Conservation (phyloP, 352 stramenopile genomes). For the Thalassiosira ordinaria region DNA sequence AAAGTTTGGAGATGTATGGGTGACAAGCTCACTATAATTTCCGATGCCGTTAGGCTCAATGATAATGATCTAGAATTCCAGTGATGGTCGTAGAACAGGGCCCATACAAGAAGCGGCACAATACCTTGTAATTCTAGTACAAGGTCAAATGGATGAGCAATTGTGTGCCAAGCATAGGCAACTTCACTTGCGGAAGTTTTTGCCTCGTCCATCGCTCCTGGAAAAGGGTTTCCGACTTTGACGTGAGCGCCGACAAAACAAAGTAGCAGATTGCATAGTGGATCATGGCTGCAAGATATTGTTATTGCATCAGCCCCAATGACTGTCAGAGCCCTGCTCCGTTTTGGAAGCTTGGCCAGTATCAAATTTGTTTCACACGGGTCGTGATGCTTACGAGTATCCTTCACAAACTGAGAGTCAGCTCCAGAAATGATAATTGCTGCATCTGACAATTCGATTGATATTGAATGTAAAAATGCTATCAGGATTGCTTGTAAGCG, state of each 20-base stretch:
- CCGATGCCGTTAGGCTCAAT: constrained; percentile 25
- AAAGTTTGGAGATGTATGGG: constrained; percentile 40
- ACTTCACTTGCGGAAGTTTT: constrained; percentile 2
- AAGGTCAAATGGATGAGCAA: constrained; percentile 37
- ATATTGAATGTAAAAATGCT: constrained; percentile 28
- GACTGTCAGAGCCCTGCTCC: constrained; percentile 25
- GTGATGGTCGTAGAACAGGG: constrained; percentile 49
- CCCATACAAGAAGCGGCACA: constrained; percentile 40
- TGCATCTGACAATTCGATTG: constrained; percentile 32
- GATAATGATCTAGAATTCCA: constrained; percentile 34
- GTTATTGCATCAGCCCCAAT: constrained; percentile 26
- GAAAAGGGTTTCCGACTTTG: constrained; percentile 34
- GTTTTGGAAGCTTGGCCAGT: constrained; percentile 29
- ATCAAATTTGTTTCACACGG: constrained; percentile 36
- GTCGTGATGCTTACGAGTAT: constrained; percentile 23
- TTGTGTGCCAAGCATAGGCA: constrained; percentile 39
- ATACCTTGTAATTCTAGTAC: constrained; percentile 42
- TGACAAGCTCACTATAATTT: constrained; percentile 40
- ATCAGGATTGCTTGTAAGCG: constrained; percentile 1
- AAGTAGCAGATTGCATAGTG: constrained; percentile 29
- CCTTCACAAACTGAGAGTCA: constrained; percentile 32
- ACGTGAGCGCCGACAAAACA: constrained; percentile 23
- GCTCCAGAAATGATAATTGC: constrained; percentile 47
- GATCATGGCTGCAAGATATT: constrained; percentile 30
- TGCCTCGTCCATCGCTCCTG: background rate